Evolutionary conservation across 768 basidiomycete species (phyloP), one percentile per base, ranked within the genome.

Genomic region (Termitomyces sp.): DNA sequence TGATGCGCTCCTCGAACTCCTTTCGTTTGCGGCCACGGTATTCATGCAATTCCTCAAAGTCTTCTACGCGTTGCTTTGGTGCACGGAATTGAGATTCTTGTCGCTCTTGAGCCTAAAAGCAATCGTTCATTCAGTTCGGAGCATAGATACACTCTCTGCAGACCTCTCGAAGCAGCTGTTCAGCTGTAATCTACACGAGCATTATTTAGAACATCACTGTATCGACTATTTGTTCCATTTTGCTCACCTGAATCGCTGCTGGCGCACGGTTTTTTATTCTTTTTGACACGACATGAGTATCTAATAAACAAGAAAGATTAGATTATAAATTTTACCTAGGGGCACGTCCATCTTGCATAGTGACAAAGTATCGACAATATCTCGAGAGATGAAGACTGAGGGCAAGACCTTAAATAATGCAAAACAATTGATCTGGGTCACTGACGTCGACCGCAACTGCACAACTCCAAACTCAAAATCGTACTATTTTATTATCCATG

Each of bases 211-310:
- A 37, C 3, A 6, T 37, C 17, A 35, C 9, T 44, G 40, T 26
- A 23, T 21, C 50, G 10, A 31, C 17, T 15, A 26, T 14, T 35
- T 43, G 37, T 51, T 48, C 62, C 42, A 42, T 31, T 53, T 55
- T 52, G 70, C 82, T 60, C 51, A 91, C 93, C 73, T 96, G 94
- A 59, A 98, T 79, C 58, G 93, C 89, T 49, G 96, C 96, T 41
- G 96, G 89, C 17, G 96, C 96, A 51, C 96, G 82, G 72, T 98
- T 98, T 81, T 96, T 95, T 62, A 98, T 94, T 56, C 90, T 91
- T 55, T 33, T 15, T 11, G 17, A 48, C 12, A 19, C 10, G 10
- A 1, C 6, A 5, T 55, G 2, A 54, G 45, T 43, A 30, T 31
- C 14, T 12, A 4, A 19, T 15, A 11, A 19, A 5, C 40, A 6